Evolutionary conservation across 2,329 filamentous ascomycete species (phyloP), one percentile per base, ranked within the genome.

Genomic region (Fusarium falciforme): DNA sequence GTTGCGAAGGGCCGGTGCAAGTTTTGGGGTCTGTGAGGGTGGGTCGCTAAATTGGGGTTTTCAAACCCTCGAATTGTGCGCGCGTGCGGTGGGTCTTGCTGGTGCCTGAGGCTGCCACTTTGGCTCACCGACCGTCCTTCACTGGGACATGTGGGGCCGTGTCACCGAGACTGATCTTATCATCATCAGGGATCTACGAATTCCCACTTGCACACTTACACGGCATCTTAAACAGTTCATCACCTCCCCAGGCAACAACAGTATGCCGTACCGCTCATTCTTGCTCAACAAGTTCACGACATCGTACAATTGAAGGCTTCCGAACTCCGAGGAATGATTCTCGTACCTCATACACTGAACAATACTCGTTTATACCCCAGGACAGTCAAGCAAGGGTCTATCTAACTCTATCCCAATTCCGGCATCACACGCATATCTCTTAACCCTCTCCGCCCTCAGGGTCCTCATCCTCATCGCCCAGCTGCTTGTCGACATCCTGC

Each of bases 381-480:
- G 44, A n/a, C 31, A 29, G 25, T 55, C 2, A 42, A 54, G 27
- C 52, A 52, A 63, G 22, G 17, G 14, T 38, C 38, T 47, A 27
- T 38, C 38, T 47, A 27, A 35, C 42, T 75, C 60, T 75, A 64
- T 33, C 20, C 25, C n/a, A 14, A 20, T 49, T 25, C 40, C n/a
- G 16, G n/a, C 58, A 57, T 25, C 66, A 65, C n/a, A 57, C 57
- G 60, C 64, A 64, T 42, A 17, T 16, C 44, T 27, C 40, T 76
- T 80, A 86, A 42, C 84, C 84, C 78, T 86, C 84, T 22, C 84
- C 84, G 42, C 82, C 84, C 72, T 87, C 87, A 12, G 85, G 83
- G 62, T 88, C 85, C 71, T 83, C 89, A 14, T 86, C 87, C 64
- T 89, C 88, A 33, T 89, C 87, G 4, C 86, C 88, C 1, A 88